A percentile compares a stretch with the other conserved stretches of the same genome.
phyloP scores from a whole-genome alignment of 1,139 yeast species.

The Candida smagusa region DNA sequence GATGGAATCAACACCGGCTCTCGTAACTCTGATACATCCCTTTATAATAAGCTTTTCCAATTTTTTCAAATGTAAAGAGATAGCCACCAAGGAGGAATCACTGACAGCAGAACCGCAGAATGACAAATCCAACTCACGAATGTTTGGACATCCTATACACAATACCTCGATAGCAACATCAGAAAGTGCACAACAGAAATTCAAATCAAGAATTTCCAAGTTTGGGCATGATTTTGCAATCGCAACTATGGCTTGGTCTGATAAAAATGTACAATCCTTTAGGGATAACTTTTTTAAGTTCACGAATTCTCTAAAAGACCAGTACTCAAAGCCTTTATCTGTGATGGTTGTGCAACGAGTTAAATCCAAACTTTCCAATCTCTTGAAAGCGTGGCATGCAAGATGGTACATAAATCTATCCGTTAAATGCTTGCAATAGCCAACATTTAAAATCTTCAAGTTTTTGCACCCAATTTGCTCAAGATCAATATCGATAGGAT shows the following conservation, averaged over 20 bases:
- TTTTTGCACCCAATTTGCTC: slow-evolving; percentile 53
- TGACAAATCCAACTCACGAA: slow-evolving; percentile 55
- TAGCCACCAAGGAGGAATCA: slow-evolving; percentile 60
- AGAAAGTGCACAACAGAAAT: slow-evolving; percentile 73
- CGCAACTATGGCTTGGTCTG: slow-evolving; percentile 62
- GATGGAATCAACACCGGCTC: slow-evolving; percentile 69
- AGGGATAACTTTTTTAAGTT: slow-evolving; percentile 50
- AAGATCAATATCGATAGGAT: slow-evolving; percentile 11
- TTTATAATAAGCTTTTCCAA: slow-evolving; percentile 51
- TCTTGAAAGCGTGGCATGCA: slow-evolving; percentile 53
- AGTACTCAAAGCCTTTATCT: slow-evolving; percentile 65
- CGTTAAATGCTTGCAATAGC: slow-evolving; percentile 73
- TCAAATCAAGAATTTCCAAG: slow-evolving; percentile 54
- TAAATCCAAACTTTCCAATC: slow-evolving; percentile 56
- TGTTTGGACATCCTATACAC: slow-evolving; percentile 58
- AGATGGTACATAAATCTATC: slow-evolving; percentile 65
- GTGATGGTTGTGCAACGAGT: slow-evolving; percentile 78
- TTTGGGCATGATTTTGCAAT: slow-evolving; percentile 61
- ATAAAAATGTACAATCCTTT: slow-evolving; percentile 70
- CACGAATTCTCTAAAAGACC: slow-evolving; percentile 57
- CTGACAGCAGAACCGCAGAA: slow-evolving; percentile 82
- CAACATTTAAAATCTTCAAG: slow-evolving; percentile 51
- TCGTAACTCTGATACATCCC: slow-evolving; percentile 73
- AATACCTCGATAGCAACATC: slow-evolving; percentile 66
- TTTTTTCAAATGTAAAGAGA: slow-evolving; percentile 52